Conservation (phyloP, 192 early-diverging fungal species). For the Rhizoclosmatium globosum region DNA sequence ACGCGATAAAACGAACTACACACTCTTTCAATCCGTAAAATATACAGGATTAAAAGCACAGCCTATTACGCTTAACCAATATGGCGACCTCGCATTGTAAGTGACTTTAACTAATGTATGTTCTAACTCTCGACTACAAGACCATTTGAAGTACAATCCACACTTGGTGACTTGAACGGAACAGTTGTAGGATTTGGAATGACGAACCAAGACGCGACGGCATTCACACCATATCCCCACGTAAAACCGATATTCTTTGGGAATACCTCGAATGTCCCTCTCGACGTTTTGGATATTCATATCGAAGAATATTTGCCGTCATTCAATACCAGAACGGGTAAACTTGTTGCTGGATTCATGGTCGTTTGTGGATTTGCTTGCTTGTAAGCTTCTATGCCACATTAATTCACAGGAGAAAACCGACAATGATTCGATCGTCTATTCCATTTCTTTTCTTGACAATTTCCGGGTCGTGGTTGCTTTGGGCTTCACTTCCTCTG, state of each 20-base stretch:
- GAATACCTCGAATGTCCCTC: neutral
- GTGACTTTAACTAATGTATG: neutral
- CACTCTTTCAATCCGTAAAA: slow-evolving; percentile 14
- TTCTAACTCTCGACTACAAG: neutral
- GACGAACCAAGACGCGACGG: neutral
- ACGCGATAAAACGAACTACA: slow-evolving; percentile 18
- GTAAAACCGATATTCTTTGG: neutral
- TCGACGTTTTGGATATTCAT: slow-evolving; percentile 2
- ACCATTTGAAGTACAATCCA: slow-evolving; percentile 2
- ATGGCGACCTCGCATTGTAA: slow-evolving; percentile 9
- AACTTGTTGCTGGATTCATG: neutral
- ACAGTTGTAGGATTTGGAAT: slow-evolving; percentile 4
- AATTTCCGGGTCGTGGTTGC: neutral
- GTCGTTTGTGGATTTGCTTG: neutral
- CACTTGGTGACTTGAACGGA: neutral
- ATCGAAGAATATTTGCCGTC: neutral
- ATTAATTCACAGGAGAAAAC: neutral
- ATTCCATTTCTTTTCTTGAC: neutral
- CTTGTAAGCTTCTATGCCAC: neutral
- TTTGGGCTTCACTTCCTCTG: neutral
- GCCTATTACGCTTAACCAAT: neutral
- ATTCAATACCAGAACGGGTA: neutral
- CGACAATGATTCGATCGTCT: slow-evolving; percentile 4
- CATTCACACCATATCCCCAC: slow-evolving; percentile 12
- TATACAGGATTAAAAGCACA: neutral